Conservation (phyloP, 2,329 filamentous ascomycete genomes). For the Ophiocordyceps australis region DNA sequence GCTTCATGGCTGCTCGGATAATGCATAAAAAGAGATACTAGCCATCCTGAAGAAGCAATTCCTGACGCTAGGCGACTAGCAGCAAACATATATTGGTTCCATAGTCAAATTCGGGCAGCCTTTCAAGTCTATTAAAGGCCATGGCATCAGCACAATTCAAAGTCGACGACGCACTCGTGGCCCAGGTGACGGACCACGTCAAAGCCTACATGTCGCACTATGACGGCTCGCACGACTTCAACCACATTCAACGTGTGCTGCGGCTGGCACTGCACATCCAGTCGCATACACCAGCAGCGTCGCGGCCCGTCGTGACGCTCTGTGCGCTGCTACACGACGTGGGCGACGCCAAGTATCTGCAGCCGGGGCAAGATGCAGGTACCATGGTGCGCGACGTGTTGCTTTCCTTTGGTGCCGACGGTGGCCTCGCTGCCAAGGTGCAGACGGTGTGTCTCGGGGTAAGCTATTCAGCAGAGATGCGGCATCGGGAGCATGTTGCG, state of each 20-base stretch:
- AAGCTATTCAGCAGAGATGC: conserved; percentile 58
- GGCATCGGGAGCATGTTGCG: conserved; percentile 40
- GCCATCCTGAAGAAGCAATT: too few relatives aligned
- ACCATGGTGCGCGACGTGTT: conserved; percentile 39
- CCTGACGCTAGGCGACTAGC: too few relatives aligned
- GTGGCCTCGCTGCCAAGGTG: conserved; percentile 42
- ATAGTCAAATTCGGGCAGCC: too few relatives aligned
- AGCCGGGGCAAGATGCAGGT: conserved; percentile 34
- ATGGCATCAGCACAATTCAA: conserved; percentile 3
- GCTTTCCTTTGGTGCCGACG: conserved; percentile 32
- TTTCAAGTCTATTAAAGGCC: background rate
- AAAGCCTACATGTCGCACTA: conserved; percentile 57
- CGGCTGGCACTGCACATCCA: conserved; percentile 53
- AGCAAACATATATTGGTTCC: too few relatives aligned
- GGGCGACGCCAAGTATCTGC: conserved; percentile 67
- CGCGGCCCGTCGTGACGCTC: conserved; percentile 40
- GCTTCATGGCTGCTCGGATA: too few relatives aligned
- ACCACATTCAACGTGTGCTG: conserved; percentile 66
- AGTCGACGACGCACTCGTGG: conserved; percentile 24
- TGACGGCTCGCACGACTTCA: conserved; percentile 78
- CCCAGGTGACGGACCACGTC: conserved; percentile 44
- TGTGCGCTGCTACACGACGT: conserved; percentile 73
- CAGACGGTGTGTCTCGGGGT: conserved; percentile 60
- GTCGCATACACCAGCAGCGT: conserved; percentile 20
- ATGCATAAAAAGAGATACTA: too few relatives aligned